Percentiles rank a stretch among this genome's conserved stretches.
Evolutionary conservation across 257 asterid species (phyloP).

Genomic region (Marsdenia floribunda): DNA sequence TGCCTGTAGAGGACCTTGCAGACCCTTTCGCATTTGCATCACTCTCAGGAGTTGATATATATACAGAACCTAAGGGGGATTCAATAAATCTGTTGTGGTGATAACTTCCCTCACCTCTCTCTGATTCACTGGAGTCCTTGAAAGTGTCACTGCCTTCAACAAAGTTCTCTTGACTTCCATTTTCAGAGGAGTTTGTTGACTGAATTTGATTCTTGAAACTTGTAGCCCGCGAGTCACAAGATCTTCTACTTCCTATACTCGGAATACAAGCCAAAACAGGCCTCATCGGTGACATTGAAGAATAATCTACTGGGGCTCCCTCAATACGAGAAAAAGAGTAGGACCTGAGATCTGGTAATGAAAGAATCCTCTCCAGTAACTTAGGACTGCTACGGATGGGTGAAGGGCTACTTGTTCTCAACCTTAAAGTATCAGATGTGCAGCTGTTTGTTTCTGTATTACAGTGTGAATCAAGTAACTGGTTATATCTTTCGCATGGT

Average conservation of each 20-base stretch:
- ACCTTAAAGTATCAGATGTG: constrained; percentile 24
- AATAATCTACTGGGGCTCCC: constrained; percentile 26
- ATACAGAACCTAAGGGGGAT: constrained; percentile 12
- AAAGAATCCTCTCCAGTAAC: constrained; percentile 48
- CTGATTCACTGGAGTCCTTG: constrained; percentile 30
- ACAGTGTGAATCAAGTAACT: constrained; percentile 27
- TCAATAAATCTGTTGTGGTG: constrained; percentile 25
- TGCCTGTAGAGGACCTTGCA: constrained; percentile 1
- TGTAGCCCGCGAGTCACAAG: constrained; percentile 21
- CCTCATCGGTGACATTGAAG: constrained; percentile 11
- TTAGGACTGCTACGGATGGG: constrained; percentile 18
- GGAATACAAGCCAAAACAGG: constrained; percentile 2
- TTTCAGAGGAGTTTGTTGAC: constrained; percentile 12
- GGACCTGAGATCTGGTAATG: constrained; percentile 69
- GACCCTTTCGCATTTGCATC: constrained; percentile 15
- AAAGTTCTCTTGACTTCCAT: constrained; percentile 26
- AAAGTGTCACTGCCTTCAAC: constrained; percentile 24
- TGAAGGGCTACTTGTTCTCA: constrained; percentile 19
- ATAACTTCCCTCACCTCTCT: constrained; percentile 23
- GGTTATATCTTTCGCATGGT: constrained; percentile 43
- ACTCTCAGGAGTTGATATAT: constrained; percentile 26
- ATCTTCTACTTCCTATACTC: constrained; percentile 18
- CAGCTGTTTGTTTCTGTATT: constrained; percentile 32
- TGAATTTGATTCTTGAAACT: constrained; percentile 26
- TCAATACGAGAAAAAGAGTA: constrained; percentile 38